Percentiles rank a stretch among this genome's conserved stretches.
Evolutionary conservation across 2,329 filamentous ascomycete genomes (phyloP).

Genomic region (Botryosphaeria agaves): DNA sequence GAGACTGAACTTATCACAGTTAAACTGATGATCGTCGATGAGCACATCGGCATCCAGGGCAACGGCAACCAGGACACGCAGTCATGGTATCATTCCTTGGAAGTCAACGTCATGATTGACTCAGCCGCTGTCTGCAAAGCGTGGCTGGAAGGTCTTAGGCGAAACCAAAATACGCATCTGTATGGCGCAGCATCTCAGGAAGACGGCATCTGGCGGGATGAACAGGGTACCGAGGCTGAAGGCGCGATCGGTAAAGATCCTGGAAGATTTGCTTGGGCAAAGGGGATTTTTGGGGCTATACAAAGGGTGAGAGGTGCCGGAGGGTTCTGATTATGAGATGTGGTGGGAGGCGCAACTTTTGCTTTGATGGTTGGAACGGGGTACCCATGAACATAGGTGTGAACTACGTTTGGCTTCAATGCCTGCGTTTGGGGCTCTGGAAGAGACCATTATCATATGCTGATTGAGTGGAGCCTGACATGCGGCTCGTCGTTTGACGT

Average conservation of each 20-base stretch:
- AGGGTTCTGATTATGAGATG: constrained; percentile 32
- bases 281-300: constrained; percentile 38
- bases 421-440: too few species aligned
- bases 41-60: constrained; percentile 50
- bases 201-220: constrained; percentile 47
- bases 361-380: too few species aligned
- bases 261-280: constrained; percentile 40
- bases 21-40: constrained; percentile 61
- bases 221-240: constrained; percentile 19
- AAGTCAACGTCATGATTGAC: constrained; percentile 62
- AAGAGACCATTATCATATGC: too few species aligned
- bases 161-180: constrained; percentile 48
- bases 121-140: constrained; percentile 38
- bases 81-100: constrained; percentile 61
- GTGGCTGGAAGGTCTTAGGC: constrained; percentile 44
- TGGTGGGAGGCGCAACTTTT: too few species aligned
- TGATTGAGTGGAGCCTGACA: too few species aligned
- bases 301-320: constrained; percentile 39
- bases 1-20: constrained; percentile 15
- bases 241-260: constrained; percentile 28
- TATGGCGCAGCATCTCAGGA: constrained; percentile 36
- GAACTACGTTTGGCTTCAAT: too few species aligned
- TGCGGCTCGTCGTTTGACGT: too few species aligned
- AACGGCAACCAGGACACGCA: constrained; percentile 72
- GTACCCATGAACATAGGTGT: too few species aligned